Conservation (phyloP, 345 rosid genomes). For the Salix brachista region DNA sequence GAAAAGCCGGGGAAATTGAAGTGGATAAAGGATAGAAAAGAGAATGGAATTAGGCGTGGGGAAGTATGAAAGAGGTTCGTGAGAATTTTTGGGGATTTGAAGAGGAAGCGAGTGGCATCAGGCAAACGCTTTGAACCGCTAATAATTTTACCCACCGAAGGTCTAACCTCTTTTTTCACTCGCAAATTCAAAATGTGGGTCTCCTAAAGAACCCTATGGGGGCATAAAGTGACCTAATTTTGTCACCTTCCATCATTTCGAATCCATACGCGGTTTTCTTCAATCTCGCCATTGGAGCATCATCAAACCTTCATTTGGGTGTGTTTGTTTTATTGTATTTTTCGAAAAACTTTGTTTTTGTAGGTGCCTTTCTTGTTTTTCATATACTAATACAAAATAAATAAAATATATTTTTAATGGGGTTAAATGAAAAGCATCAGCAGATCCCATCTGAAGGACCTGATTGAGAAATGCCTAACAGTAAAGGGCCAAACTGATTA, state of each 20-base stretch:
- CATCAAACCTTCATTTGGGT: too few species aligned
- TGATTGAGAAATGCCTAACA: too few species aligned
- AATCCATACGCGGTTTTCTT: too few species aligned
- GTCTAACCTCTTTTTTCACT: background rate
- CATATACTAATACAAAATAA: too few species aligned
- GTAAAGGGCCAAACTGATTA: too few species aligned
- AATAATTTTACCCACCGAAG: constrained; percentile 19
- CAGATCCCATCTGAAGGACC: too few species aligned
- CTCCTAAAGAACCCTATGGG: background rate
- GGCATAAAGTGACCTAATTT: background rate
- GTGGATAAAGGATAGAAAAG: background rate
- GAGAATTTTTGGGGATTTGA: constrained; percentile 13
- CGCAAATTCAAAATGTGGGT: constrained; percentile 1
- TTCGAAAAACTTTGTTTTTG: too few species aligned
- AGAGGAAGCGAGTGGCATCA: background rate
- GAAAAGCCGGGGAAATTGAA: background rate
- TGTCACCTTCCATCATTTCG: background rate
- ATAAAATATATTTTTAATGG: too few species aligned
- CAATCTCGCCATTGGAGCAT: too few species aligned
- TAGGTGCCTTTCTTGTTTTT: too few species aligned
- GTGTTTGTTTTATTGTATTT: too few species aligned
- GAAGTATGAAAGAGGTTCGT: background rate
- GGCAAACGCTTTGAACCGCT: background rate
- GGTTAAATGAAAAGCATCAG: too few species aligned
- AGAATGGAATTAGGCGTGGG: background rate